Base-by-base conservation (phyloP, 768 basidiomycete species). In the Tubosaeta brunneosetosa region DNA sequence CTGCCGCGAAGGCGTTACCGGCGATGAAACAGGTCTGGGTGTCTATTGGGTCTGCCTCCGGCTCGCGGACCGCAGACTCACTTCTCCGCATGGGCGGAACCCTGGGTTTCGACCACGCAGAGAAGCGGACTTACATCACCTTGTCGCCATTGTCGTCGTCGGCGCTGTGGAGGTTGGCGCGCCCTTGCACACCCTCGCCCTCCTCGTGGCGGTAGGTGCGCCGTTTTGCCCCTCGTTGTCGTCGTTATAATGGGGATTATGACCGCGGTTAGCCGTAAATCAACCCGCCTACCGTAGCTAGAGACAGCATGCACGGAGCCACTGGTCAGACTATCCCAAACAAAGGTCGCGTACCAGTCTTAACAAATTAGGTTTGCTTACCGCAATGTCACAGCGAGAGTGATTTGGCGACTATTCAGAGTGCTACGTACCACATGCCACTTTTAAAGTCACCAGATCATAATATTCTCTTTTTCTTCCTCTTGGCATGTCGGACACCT, bases 401-500 rank as follows among this genome's bases (percentile, higher is more conserved):
- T 26, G 25, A 42, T 26, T 25, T 26, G 41, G 13, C 13, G 13
- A 7, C 41, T 13, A 42, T 42, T 42, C 41, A 25, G 14, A 42
- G 41, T 26, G 22, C 41, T 42, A 42, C 41, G 25, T 25, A 42
- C 41, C 38, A 40, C 38, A 38, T 40, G 38, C 38, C 38, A 42
- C 41, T 14, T 19, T 40, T n/a, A 17, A 19, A 22, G 16, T 38
- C 13, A 41, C 27, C 22, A 27, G 29, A 46, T 64, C 47, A 64
- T 6, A 44, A 46, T 29, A 38, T 25, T 13, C 12, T 19, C 44
- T 43, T 50, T 25, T 60, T 63, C 47, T 29, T 49, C 36, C 55
- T 43, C 49, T 60, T 66, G 29, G 44, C 53, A 17, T 34, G 49
- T 17, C 14, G 38, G 41, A 33, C 12, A 34, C 36, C 53, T 11